phyloP scores from a whole-genome alignment of 2,329 filamentous ascomycete genomes.

The Aspergillus sp. region DNA sequence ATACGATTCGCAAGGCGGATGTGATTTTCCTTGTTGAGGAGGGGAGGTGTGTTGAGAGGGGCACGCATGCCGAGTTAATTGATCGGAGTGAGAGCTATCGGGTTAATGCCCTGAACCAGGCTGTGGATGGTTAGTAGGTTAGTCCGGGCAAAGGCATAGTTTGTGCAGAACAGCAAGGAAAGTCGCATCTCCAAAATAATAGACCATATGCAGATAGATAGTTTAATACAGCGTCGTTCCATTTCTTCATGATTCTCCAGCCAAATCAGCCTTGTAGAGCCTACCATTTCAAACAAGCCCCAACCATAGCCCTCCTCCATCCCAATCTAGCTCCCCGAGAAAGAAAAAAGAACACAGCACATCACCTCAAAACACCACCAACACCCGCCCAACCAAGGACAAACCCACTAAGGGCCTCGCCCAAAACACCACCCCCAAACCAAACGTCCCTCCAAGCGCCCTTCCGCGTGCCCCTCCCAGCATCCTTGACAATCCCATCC shows the following conservation, averaged over 20 bases:
- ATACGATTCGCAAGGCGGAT: conserved; percentile 69
- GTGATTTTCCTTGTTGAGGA: conserved; percentile 76
- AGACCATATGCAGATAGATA: conserved; percentile 3
- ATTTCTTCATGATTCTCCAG: background rate
- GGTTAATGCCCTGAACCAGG: conserved; percentile 54
- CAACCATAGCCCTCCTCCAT: background rate
- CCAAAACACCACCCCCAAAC: conserved; percentile 52
- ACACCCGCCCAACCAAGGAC: conserved; percentile 54
- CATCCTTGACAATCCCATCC: conserved; percentile 30
- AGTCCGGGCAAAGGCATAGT: background rate
- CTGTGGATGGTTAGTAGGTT: conserved; percentile 7
- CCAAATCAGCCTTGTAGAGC: background rate
- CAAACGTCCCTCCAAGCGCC: conserved; percentile 54
- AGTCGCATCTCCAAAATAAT: background rate
- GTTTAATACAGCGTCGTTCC: background rate
- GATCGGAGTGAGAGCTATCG: conserved; percentile 55
- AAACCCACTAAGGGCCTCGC: conserved; percentile 54
- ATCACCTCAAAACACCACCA: conserved; percentile 51
- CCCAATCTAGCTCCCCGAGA: background rate
- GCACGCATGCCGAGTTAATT: conserved; percentile 55
- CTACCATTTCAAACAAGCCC: background rate
- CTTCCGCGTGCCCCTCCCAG: conserved; percentile 30
- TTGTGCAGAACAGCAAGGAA: background rate
- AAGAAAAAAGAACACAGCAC: background rate
- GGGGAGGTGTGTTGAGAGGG: conserved; percentile 54